phyloP scores from a whole-genome alignment of 805 yeast genomes.

The Kuraishia cidri region DNA sequence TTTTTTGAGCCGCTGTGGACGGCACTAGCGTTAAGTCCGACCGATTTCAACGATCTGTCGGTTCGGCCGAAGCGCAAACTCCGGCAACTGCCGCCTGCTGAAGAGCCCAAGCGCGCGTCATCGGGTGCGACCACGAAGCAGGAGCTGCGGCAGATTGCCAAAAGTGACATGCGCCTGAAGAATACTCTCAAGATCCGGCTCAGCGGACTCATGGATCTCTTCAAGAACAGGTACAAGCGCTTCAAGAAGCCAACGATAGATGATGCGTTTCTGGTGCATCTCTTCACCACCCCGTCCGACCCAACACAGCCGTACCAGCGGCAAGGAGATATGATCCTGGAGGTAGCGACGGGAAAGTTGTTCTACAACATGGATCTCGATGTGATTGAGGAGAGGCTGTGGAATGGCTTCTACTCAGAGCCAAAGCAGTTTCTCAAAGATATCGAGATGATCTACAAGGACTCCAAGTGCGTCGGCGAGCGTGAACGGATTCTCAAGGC shows the following conservation, averaged over 20 bases:
- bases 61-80: slow-evolving; percentile 44
- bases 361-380: slow-evolving; percentile 90
- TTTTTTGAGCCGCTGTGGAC: slow-evolving; percentile 48
- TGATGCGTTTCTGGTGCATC: slow-evolving; percentile 59
- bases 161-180: slow-evolving; percentile 73
- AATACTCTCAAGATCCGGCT: slow-evolving; percentile 79
- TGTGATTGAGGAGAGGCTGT: slow-evolving; percentile 84
- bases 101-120: slow-evolving; percentile 2
- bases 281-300: slow-evolving; percentile 56
- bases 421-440: slow-evolving; percentile 87
- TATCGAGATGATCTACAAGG: slow-evolving; percentile 74
- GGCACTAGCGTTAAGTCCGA: slow-evolving; percentile 60
- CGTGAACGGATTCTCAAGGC: slow-evolving; percentile 77
- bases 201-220: slow-evolving; percentile 81
- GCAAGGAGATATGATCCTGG: slow-evolving; percentile 72
- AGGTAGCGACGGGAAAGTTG: slow-evolving; percentile 60
- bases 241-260: slow-evolving; percentile 89
- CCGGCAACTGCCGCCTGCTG: slow-evolving; percentile 24
- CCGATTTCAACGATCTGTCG: slow-evolving; percentile 56
- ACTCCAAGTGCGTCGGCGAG: slow-evolving; percentile 66
- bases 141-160: slow-evolving; percentile 40
- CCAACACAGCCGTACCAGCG: slow-evolving; percentile 31
- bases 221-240: slow-evolving; percentile 79
- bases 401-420: slow-evolving; percentile 95
- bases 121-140: slow-evolving; percentile 19